Evolutionary conservation across 2,329 filamentous ascomycete genomes (phyloP), one percentile per base, ranked within the genome.

Genomic region (Phaeosphaeriaceae sp.): DNA sequence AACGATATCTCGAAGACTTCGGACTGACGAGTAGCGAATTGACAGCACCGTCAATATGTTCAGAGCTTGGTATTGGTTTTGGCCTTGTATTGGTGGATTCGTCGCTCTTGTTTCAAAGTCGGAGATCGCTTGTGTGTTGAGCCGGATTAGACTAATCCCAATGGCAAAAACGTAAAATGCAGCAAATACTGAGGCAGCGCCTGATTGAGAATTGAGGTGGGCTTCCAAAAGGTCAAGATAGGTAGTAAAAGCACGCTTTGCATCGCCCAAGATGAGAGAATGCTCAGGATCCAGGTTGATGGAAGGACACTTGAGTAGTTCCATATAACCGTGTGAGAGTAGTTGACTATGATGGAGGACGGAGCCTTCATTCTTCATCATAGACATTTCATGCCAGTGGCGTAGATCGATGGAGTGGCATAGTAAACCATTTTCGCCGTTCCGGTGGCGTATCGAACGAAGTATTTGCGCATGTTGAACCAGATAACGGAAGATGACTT

Each of bases 321-420:
- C 42, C 9, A 46, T 36, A 30, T 41, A 42, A 15, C 42, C 42
- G 6, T 26, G 36, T 9, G 36, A 23, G 20, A 33, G 39, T 6
- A 50, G 42, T 18, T 36, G 13, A 18, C 20, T 40, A 7, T 46
- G 18, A 12, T 39, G 26, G 11, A 39, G 26, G 18, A 32, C 4
- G 1, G 21, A 20, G 42, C 20, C n/a, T 30, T 20, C 28, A 30
- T 7, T n/a, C 17, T 18, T 38, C 23, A n/a, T 18, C 34, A 12
- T 36, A 23, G n/a, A 21, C 13, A 15, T 42, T 33, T 50, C 48
- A 30, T 44, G 32, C 48, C 48, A 50, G 28, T 50, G 48, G 12
- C 48, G 48, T 12, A 50, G 42, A 29, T 50, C 46, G 38, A 50
- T 50, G 42, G 23, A 50, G 20, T 46, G 48, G 23, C 23, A 26